Conservation (phyloP, 2,329 filamentous ascomycete genomes). For the Alternaria consortialis region DNA sequence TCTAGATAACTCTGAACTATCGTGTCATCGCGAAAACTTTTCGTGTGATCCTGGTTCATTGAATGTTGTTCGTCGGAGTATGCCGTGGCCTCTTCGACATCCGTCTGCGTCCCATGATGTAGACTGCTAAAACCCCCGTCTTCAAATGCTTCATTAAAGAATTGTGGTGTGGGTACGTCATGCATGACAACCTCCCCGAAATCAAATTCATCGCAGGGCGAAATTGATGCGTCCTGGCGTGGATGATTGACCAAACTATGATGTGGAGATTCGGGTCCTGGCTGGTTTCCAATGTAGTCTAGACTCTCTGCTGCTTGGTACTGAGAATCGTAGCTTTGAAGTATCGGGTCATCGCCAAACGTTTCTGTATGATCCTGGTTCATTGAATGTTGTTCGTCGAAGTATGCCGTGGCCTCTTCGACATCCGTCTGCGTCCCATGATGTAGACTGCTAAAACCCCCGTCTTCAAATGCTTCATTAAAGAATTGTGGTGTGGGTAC, state of each 20-base stretch:
- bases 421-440: neutral
- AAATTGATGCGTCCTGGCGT: neutral
- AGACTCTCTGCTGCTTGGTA: neutral
- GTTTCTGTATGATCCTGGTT: neutral
- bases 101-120: neutral
- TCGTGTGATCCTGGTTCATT: neutral
- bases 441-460: neutral
- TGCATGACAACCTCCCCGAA: neutral
- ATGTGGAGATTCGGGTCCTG: no score
- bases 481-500: neutral
- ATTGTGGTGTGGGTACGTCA: neutral
- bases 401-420: neutral
- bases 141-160: slow-evolving; percentile 5
- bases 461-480: slow-evolving; percentile 1
- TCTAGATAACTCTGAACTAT: slow-evolving; percentile 9
- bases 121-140: neutral
- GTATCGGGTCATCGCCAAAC: neutral
- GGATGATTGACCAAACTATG: no score
- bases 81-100: neutral
- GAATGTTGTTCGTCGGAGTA: neutral
- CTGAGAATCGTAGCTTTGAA: slow-evolving; percentile 9
- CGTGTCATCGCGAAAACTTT: neutral
- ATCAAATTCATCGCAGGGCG: neutral
- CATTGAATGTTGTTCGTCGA: neutral
- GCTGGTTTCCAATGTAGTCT: no score